Evolutionary conservation across 2,329 filamentous ascomycete genomes (phyloP).

Genomic region (Eutypella sp.): DNA sequence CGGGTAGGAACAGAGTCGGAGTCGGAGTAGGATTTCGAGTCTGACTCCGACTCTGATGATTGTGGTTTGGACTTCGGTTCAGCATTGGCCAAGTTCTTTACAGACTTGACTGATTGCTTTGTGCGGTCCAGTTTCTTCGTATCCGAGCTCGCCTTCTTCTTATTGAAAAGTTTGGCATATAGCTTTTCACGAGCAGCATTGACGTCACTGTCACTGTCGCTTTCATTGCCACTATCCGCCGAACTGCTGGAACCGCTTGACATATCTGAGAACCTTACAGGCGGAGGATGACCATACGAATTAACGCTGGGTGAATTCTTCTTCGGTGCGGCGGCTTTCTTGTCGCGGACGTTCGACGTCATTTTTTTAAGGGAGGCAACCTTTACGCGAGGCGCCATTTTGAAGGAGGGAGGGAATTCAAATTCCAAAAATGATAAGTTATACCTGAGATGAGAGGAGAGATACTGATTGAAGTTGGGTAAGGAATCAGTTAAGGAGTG

Average conservation of each 20-base stretch:
- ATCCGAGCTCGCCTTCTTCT: constrained; percentile 21
- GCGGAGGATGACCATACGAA: too few relatives aligned
- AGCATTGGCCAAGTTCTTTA: constrained; percentile 7
- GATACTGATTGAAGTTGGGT: too few relatives aligned
- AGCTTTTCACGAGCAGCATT: constrained; percentile 29
- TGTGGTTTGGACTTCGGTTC: constrained; percentile 9
- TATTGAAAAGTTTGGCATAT: constrained; percentile 20
- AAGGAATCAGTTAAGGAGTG: background rate
- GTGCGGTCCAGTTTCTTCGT: constrained; percentile 12
- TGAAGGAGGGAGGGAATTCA: constrained; percentile 1
- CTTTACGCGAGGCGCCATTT: constrained; percentile 8
- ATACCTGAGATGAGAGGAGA: background rate
- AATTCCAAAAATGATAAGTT: background rate
- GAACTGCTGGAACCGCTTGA: too few relatives aligned
- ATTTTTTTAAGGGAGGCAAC: constrained; percentile 17
- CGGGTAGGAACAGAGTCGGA: constrained; percentile 12
- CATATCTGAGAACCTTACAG: too few relatives aligned
- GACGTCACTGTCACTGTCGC: constrained; percentile 27
- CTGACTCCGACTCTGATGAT: constrained; percentile 5
- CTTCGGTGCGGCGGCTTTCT: constrained; percentile 17
- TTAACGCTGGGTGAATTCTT: constrained; percentile 29
- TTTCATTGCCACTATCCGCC: constrained; percentile 31
- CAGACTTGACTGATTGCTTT: constrained; percentile 13
- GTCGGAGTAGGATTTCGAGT: constrained; percentile 10
- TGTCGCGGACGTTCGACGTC: constrained; percentile 18